Percentiles rank a stretch among this genome's conserved stretches.
Conservation (phyloP, 257 asterid species). For the Nicotiana undulata region DNA sequence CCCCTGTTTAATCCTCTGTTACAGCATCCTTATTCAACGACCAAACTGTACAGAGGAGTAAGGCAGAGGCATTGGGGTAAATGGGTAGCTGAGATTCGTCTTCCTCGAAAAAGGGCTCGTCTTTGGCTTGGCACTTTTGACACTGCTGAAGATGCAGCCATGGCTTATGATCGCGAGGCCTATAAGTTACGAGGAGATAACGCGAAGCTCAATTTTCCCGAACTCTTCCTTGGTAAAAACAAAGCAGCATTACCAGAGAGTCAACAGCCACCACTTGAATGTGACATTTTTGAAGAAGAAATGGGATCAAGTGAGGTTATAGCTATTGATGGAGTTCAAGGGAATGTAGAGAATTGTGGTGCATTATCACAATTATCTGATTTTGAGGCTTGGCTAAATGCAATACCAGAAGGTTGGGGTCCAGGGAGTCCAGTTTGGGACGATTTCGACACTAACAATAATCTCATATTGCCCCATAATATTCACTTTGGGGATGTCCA, state of each 20-base stretch:
- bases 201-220: slow-evolving; percentile 79
- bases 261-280: not conserved
- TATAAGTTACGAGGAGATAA: slow-evolving; percentile 70
- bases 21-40: slow-evolving; percentile 30
- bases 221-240: slow-evolving; percentile 46
- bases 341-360: slow-evolving; percentile 20
- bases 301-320: slow-evolving; percentile 16
- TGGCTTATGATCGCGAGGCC: slow-evolving; percentile 91
- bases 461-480: slow-evolving; percentile 38
- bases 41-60: slow-evolving; percentile 80
- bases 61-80: slow-evolving; percentile 97
- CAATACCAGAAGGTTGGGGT: slow-evolving; percentile 67
- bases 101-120: slow-evolving; percentile 79
- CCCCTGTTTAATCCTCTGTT: slow-evolving; percentile 27
- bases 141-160: slow-evolving; percentile 87
- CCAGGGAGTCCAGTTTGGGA: slow-evolving; percentile 84
- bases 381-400: slow-evolving; percentile 52
- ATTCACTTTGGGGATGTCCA: slow-evolving; percentile 39
- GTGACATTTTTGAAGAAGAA: slow-evolving; percentile 12
- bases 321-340: slow-evolving; percentile 20
- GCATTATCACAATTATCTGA: slow-evolving; percentile 37
- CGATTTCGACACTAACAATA: slow-evolving; percentile 46
- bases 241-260: not conserved
- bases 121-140: slow-evolving; percentile 94
- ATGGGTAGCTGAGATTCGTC: slow-evolving; percentile 95